Base-by-base conservation (phyloP, 192 early-diverging fungal genomes). In the Diversispora eburnea region DNA sequence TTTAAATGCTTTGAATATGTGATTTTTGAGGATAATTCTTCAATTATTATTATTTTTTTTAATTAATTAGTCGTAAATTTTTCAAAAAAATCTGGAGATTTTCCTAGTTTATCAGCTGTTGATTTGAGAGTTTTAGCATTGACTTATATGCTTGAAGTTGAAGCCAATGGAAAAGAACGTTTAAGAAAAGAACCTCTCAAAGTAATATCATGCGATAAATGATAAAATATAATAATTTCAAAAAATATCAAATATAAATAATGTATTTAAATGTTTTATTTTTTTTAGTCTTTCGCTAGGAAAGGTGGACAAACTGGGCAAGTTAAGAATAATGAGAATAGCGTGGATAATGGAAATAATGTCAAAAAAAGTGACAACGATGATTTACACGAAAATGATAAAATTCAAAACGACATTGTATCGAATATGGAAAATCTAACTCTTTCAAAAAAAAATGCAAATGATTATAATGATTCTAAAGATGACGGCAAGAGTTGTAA, bases 111-210 rank as follows among this genome's bases (percentile, higher is more conserved):
- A 17, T 91, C 91, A 15, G 72, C 84, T 25, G 89, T 91, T 13
- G 97, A 99, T 89, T 76, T 98, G 63, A 92, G 90, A 77, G 89
- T 98, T 10, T 79, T 99, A 33, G 97, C 97, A 5, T 79, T 99
- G 73, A 89, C 92, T 0, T 93, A 89, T 65, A 93, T 92, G 86
- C 76, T 99, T 22, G 95, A 95, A 72, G 86, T 89, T 72, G 88
- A 93, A 77, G 82, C 77, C 20, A 90, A 92, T 72, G 96, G 94
- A 0, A 79, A 85, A 72, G 81, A 77, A 46, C 80, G 87, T 8
- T 80, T 98, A 69, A 79, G 94, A 15, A 84, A 84, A 15, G 92
- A 93, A 76, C 95, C 91, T 42, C 39, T 82, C 8, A 58, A 48
- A 52, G 70, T 61, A 54, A 52, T 19, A 58, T 0, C 4, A 61